phyloP scores from a whole-genome alignment of 179 eudicot species.

The Actinidia polygama region DNA sequence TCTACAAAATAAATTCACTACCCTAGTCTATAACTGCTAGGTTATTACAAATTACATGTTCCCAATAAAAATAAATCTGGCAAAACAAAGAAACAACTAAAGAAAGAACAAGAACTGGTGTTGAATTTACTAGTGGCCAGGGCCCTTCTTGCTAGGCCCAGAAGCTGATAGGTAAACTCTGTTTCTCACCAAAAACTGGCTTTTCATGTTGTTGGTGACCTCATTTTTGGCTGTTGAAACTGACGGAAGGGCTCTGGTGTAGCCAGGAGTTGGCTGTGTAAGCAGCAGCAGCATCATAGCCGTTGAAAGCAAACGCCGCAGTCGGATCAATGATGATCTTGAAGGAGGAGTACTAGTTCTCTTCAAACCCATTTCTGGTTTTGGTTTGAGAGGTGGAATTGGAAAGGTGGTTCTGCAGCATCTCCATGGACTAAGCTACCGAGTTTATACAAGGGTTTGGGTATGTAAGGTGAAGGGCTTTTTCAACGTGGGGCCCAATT shows the following conservation, averaged over 20 bases:
- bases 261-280: neutral
- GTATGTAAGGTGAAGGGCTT: slow-evolving; percentile 17
- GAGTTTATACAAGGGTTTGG: slow-evolving; percentile 12
- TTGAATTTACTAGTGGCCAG: slow-evolving; percentile 39
- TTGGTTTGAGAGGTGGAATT: neutral
- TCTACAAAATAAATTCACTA: neutral
- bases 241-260: slow-evolving; percentile 11
- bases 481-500: slow-evolving; percentile 2
- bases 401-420: slow-evolving; percentile 10
- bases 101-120: neutral
- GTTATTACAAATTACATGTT: slow-evolving; percentile 13
- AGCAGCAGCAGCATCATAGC: neutral
- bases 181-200: slow-evolving; percentile 17
- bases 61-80: neutral
- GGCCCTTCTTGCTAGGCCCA: slow-evolving; percentile 49
- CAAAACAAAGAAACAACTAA: neutral
- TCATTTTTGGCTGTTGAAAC: slow-evolving; percentile 9
- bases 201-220: neutral
- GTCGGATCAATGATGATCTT: neutral
- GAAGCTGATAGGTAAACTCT: slow-evolving; percentile 29
- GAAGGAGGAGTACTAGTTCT: slow-evolving; percentile 3
- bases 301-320: neutral
- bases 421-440: slow-evolving; percentile 3
- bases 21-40: neutral
- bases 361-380: neutral